Conservation (phyloP, 139 green algal species). For the Protoeuglena noctilucae region DNA sequence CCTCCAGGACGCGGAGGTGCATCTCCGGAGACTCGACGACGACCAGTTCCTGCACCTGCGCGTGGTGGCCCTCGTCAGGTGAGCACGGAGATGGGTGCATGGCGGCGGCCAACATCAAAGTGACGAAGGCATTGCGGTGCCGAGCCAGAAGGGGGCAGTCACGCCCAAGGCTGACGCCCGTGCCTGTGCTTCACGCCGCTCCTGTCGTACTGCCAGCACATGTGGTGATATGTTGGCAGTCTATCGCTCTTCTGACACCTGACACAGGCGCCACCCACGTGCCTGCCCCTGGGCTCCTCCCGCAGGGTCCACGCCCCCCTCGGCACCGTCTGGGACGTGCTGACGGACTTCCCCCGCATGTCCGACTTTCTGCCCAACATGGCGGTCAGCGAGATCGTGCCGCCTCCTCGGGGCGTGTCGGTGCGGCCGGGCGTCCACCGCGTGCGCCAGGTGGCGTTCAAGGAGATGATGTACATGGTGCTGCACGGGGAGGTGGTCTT, state of each 20-base stretch:
- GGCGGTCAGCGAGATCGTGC: constrained; percentile 1
- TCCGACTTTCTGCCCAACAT: constrained; percentile 7
- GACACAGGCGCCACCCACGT: too few species aligned
- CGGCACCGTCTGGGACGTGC: constrained; percentile 6
- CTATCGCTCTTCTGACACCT: too few species aligned
- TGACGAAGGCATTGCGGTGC: too few species aligned
- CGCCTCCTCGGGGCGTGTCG: neutral
- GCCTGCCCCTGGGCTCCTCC: too few species aligned
- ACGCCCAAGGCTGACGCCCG: too few species aligned
- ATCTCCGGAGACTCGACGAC: constrained; percentile 28
- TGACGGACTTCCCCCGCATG: constrained; percentile 6
- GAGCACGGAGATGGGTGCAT: too few species aligned
- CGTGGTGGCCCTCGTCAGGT: constrained; percentile 23
- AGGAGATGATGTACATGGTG: constrained; percentile 36
- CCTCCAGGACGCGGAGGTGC: constrained; percentile 30
- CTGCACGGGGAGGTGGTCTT: constrained; percentile 34
- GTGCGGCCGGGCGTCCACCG: constrained; percentile 1
- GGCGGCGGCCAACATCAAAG: too few species aligned
- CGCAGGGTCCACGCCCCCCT: too few species aligned
- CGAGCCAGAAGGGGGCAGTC: too few species aligned
- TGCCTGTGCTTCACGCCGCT: too few species aligned
- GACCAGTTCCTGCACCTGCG: constrained; percentile 23
- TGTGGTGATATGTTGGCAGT: too few species aligned
- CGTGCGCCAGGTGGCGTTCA: constrained; percentile 30
- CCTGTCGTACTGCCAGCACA: too few species aligned